Conservation (phyloP, 73 alveolate genomes). For the Paramecium sonneborni region DNA sequence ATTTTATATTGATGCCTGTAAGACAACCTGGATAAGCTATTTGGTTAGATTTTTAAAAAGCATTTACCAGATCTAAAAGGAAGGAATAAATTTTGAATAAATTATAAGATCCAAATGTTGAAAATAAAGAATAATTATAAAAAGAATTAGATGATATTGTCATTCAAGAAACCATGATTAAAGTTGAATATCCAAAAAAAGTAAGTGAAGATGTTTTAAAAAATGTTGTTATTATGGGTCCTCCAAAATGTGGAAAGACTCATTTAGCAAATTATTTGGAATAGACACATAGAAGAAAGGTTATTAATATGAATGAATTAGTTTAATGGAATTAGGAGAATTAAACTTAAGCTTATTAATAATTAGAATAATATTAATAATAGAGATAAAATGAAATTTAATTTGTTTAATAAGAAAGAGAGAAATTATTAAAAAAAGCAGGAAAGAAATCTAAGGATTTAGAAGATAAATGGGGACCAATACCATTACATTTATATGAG, state of each 20-base stretch:
- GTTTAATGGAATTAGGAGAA: constrained; percentile 87
- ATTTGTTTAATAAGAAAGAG: constrained; percentile 90
- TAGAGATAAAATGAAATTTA: constrained; percentile 86
- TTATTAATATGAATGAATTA: constrained; percentile 82
- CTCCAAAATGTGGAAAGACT: constrained; percentile 94
- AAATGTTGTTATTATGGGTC: constrained; percentile 88
- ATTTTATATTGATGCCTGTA: constrained; percentile 78
- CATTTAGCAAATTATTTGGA: constrained; percentile 88
- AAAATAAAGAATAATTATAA: constrained; percentile 69
- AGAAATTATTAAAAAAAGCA: constrained; percentile 88
- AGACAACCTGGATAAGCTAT: constrained; percentile 96
- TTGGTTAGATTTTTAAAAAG: constrained; percentile 86
- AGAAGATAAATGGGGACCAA: constrained; percentile 80
- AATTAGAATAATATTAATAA: constrained; percentile 82
- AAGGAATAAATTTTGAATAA: constrained; percentile 83
- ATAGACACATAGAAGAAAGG: constrained; percentile 90
- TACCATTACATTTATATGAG: constrained; percentile 85
- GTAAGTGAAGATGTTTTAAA: constrained; percentile 58
- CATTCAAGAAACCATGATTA: constrained; percentile 78
- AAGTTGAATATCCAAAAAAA: constrained; percentile 69
- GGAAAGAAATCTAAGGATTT: constrained; percentile 90
- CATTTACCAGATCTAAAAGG: constrained; percentile 87
- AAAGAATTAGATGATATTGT: constrained; percentile 81
- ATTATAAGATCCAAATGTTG: constrained; percentile 82
- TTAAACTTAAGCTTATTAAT: constrained; percentile 84